These are phyloP conservation scores for Hevea brasiliensis DNA, from an alignment of 345 rosid species.

Conservation along the genomic window DNA sequence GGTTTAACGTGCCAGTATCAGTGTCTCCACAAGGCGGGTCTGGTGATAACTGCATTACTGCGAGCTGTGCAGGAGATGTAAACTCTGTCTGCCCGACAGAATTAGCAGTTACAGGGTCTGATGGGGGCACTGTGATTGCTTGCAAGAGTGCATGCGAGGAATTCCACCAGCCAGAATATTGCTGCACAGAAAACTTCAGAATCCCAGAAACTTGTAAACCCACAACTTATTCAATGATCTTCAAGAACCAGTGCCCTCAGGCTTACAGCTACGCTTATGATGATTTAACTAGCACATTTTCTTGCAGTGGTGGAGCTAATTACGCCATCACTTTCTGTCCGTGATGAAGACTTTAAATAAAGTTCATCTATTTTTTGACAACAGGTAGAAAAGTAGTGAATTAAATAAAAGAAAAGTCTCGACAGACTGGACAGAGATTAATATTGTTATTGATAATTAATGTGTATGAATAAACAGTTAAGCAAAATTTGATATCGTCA, in stretches of 20 bases:
- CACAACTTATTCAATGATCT: not conserved
- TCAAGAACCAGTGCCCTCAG: not conserved
- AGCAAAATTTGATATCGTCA: too few species aligned
- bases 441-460: too few species aligned
- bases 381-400: too few species aligned
- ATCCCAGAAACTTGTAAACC: conserved; percentile 19
- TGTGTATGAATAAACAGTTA: too few species aligned
- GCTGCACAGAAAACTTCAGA: conserved; percentile 28
- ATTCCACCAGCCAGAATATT: conserved; percentile 30
- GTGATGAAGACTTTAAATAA: too few species aligned
- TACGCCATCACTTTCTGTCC: conserved; percentile 18
- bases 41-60: conserved; percentile 9
- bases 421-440: too few species aligned
- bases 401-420: too few species aligned
- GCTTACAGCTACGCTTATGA: conserved; percentile 11
- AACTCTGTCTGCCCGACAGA: conserved; percentile 21
- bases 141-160: conserved; percentile 40
- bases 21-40: conserved; percentile 33
- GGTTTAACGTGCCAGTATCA: conserved; percentile 38
- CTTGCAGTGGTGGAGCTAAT: conserved; percentile 14
- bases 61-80: conserved; percentile 30
- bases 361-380: too few species aligned
- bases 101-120: conserved; percentile 17
- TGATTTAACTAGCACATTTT: conserved; percentile 7
- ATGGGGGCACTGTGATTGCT: conserved; percentile 25